phyloP scores from a whole-genome alignment of 148 eudicot genomes.

The Spergularia marina region DNA sequence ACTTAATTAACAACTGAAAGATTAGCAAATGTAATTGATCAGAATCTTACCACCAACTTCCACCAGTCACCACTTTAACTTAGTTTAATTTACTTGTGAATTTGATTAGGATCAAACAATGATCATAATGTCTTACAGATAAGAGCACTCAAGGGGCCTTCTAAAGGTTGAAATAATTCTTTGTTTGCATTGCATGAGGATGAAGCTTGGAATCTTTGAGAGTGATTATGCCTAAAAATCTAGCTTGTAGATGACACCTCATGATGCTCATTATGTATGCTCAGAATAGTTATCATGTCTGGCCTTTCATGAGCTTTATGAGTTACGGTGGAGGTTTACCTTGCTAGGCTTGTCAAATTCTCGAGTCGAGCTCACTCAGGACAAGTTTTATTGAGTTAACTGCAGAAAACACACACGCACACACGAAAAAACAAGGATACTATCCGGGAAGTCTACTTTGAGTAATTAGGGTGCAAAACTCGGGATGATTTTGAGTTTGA shows the following conservation, averaged over 20 bases:
- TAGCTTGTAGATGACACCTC: background rate
- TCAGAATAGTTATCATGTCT: background rate
- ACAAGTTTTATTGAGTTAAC: no score
- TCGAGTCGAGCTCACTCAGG: background rate
- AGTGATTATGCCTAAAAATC: background rate
- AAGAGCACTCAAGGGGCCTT: slow-evolving; percentile 1
- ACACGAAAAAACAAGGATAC: no score
- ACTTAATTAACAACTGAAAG: slow-evolving; percentile 6
- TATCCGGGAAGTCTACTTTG: no score
- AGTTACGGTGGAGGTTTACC: background rate
- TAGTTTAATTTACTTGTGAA: background rate
- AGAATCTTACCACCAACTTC: slow-evolving; percentile 24
- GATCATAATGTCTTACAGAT: slow-evolving; percentile 14
- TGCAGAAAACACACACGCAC: no score
- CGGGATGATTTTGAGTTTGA: no score
- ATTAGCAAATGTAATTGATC: background rate
- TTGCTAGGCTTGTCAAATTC: background rate
- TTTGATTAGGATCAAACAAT: slow-evolving; percentile 14
- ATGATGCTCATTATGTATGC: background rate
- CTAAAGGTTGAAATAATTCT: slow-evolving; percentile 10
- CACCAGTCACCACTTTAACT: slow-evolving; percentile 28
- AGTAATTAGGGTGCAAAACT: no score
- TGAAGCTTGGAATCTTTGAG: slow-evolving; percentile 2
- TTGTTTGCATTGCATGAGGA: slow-evolving; percentile 17
- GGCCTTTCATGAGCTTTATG: background rate